These are phyloP conservation scores for Leucosporidium yakuticum DNA, from an alignment of 768 basidiomycete species.

Conservation along the genomic window DNA sequence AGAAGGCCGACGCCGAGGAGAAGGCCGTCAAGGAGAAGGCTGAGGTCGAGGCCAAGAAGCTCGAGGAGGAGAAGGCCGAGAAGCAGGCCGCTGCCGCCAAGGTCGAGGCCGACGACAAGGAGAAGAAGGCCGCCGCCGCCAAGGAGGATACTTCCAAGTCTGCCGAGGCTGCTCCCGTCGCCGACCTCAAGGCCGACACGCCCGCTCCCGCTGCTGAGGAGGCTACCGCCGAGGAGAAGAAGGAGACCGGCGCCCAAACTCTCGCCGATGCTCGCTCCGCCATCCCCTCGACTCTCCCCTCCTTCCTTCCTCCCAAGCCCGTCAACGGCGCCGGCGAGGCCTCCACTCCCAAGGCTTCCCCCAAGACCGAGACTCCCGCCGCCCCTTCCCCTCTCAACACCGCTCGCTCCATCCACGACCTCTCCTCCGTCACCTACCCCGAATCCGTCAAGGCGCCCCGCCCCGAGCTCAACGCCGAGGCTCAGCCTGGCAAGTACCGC, in stretches of 20 bases:
- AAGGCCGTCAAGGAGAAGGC: constrained; percentile 2
- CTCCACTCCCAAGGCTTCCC: background rate
- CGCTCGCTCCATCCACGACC: constrained; percentile 77
- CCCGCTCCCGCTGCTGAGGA: constrained; percentile 11
- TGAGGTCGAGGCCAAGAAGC: constrained; percentile 1
- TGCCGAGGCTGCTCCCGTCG: too few species aligned
- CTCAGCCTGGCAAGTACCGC: constrained; percentile 85
- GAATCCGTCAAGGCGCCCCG: constrained; percentile 74
- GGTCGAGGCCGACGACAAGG: constrained; percentile 6
- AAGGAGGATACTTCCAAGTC: too few species aligned
- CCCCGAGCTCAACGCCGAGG: constrained; percentile 74
- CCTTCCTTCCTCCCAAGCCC: constrained; percentile 33
- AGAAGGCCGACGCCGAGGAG: constrained; percentile 9
- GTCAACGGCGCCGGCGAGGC: constrained; percentile 4
- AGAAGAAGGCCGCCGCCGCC: background rate
- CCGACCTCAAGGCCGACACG: too few species aligned
- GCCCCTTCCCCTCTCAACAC: constrained; percentile 53
- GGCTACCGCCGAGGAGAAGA: constrained; percentile 7
- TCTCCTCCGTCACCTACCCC: constrained; percentile 71
- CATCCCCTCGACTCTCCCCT: constrained; percentile 14
- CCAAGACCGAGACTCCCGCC: background rate
- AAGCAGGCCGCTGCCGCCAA: too few species aligned
- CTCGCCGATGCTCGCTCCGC: constrained; percentile 29
- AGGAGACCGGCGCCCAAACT: constrained; percentile 21
- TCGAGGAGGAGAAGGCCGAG: constrained; percentile 2